Conservation (phyloP, 2,329 filamentous ascomycete genomes). For the Paecilomyces sp. region DNA sequence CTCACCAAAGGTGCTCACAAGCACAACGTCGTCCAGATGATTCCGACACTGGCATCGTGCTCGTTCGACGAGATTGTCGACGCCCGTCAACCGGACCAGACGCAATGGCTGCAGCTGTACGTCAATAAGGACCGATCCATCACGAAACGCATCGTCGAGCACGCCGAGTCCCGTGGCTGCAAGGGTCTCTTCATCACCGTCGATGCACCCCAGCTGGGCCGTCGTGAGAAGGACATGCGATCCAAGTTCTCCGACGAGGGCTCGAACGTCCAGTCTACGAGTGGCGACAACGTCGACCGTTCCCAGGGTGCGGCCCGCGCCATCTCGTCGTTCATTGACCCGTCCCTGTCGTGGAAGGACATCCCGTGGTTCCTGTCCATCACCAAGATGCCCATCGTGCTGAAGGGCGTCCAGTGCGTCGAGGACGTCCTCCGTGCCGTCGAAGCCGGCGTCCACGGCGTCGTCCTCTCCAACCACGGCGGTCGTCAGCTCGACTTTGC, state of each 20-base stretch:
- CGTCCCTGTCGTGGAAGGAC: slow-evolving; percentile 85
- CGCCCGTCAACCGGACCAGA: slow-evolving; percentile 68
- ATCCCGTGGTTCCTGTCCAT: slow-evolving; percentile 88
- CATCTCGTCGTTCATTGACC: slow-evolving; percentile 96
- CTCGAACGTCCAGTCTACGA: slow-evolving; percentile 64
- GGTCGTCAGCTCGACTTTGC: slow-evolving; percentile 91
- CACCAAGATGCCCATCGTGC: slow-evolving; percentile 88
- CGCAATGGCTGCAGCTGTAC: slow-evolving; percentile 95
- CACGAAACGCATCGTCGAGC: slow-evolving; percentile 81
- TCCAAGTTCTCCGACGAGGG: slow-evolving; percentile 81
- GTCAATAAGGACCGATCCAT: slow-evolving; percentile 93
- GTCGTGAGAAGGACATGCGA: slow-evolving; percentile 97
- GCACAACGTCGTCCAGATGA: slow-evolving; percentile 96
- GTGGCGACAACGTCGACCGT: slow-evolving; percentile 66
- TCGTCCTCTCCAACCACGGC: slow-evolving; percentile 93
- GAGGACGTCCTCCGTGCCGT: slow-evolving; percentile 89
- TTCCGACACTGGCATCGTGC: slow-evolving; percentile 91
- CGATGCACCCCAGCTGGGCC: slow-evolving; percentile 89
- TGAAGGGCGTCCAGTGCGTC: slow-evolving; percentile 94
- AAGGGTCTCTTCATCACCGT: slow-evolving; percentile 97
- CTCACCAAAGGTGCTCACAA: slow-evolving; percentile 76
- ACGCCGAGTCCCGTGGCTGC: slow-evolving; percentile 87
- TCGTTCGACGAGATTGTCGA: slow-evolving; percentile 97
- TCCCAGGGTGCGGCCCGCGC: slow-evolving; percentile 89
- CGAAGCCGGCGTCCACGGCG: slow-evolving; percentile 74